These are phyloP conservation scores for Tillandsia leiboldiana DNA, from an alignment of 176 grass and related monocot species.

Conservation along the genomic window DNA sequence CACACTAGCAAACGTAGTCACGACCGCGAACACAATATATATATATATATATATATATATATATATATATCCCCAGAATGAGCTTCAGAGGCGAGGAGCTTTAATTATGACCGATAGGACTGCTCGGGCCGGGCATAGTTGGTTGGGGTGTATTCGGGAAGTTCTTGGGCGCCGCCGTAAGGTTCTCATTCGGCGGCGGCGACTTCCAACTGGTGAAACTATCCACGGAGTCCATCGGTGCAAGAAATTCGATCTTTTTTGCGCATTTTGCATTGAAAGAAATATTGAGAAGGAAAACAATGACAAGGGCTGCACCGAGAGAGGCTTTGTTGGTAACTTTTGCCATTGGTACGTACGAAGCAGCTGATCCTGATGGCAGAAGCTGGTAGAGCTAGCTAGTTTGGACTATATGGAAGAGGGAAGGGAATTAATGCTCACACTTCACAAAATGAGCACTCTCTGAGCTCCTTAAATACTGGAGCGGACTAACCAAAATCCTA, in stretches of 20 bases:
- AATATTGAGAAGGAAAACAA: background rate
- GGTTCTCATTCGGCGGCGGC: background rate
- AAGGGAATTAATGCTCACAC: too few species aligned
- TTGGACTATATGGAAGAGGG: background rate
- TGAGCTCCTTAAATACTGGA: background rate
- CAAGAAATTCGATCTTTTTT: background rate
- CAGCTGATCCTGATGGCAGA: background rate
- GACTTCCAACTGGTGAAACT: background rate
- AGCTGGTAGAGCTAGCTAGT: background rate
- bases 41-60: background rate
- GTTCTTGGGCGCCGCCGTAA: background rate
- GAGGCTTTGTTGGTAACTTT: background rate
- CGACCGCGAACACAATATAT: background rate
- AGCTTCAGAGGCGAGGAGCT: background rate
- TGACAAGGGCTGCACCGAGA: background rate
- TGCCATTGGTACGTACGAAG: background rate
- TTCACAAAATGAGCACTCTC: background rate
- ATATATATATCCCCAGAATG: background rate
- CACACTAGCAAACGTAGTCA: too few species aligned
- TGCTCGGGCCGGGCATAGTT: background rate
- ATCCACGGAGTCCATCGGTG: background rate
- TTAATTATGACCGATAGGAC: background rate
- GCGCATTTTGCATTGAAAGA: background rate
- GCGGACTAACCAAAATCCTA: background rate
- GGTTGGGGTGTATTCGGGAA: background rate